Base-by-base conservation (phyloP, 2,329 filamentous ascomycete species). In the Phialophora tarda region DNA sequence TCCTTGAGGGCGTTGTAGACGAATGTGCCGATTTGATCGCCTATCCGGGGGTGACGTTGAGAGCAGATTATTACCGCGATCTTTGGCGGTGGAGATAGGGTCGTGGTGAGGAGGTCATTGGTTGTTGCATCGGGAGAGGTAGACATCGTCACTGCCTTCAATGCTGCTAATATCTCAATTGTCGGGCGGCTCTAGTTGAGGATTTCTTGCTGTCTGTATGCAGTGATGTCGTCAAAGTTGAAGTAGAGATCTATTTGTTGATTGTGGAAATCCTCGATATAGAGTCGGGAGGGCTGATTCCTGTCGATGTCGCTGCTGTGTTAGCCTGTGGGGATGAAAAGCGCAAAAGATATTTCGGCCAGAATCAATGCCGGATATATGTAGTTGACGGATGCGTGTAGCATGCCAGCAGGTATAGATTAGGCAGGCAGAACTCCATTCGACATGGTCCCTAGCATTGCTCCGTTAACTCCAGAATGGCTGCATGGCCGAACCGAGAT, bases 41-140 rank as follows among this genome's bases (percentile, higher is more conserved):
- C 75, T 54, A 78, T 75, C n/a, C 78, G 74, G 3, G 76, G 76
- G 1, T 64, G 62, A 54, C 78, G 77, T 26, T 75, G 76, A 54
- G 75, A 77, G 73, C 77, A 73, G 61, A 77, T 74, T 32, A 79
- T 76, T 51, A 79, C 69, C 51, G 75, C 78, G 65, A 79, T 73
- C 32, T 63, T 70, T n/a, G 59, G 28, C 41, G 55, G 28, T 32
- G 24, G 44, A 4, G 53, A n/a, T 4, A 24, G n/a, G 23, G 48
- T 14, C 24, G 32, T 38, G 3, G 30, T 23, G 38, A 60, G 63
- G 50, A 48, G 58, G 48, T 61, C 51, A 38, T 65, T 30, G 34
- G 26, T 28, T 44, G 55, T 24, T 24, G 21, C 23, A 8, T 17
- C 12, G 17, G 17, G 4, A 8, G 38, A n/a, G 5, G 17, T 44